phyloP scores from a whole-genome alignment of 805 yeast genomes.

The Starmerella potacharoeniae region DNA sequence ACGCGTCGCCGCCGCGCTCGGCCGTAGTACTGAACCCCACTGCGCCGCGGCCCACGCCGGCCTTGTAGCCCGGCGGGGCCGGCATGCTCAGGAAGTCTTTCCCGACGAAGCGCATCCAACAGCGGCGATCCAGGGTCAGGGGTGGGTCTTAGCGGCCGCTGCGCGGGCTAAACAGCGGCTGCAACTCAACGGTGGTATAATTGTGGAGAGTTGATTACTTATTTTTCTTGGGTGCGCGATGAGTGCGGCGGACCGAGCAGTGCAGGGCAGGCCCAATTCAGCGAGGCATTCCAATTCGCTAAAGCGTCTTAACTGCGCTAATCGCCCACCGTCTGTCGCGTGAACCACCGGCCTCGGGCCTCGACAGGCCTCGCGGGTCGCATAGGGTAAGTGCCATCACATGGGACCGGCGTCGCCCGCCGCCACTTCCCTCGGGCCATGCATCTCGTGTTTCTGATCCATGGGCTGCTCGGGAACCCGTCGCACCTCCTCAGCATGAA shows the following conservation, averaged over 20 bases:
- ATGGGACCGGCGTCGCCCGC: neutral
- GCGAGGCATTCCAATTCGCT: too few species aligned
- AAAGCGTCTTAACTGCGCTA: too few species aligned
- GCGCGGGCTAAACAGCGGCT: too few species aligned
- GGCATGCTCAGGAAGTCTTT: constrained; percentile 59
- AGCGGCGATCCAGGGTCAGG: neutral
- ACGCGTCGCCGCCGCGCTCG: constrained; percentile 1
- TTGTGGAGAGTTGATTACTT: too few species aligned
- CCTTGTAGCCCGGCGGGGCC: constrained; percentile 81
- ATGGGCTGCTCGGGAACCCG: constrained; percentile 52
- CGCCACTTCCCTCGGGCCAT: constrained; percentile 4
- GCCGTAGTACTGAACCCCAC: constrained; percentile 47
- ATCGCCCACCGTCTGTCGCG: too few species aligned
- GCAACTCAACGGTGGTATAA: too few species aligned
- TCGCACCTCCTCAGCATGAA: constrained; percentile 43
- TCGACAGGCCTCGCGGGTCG: neutral
- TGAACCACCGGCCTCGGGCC: too few species aligned
- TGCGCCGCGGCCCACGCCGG: constrained; percentile 94
- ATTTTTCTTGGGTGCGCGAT: too few species aligned
- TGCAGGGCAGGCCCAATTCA: too few species aligned
- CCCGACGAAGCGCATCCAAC: constrained; percentile 7
- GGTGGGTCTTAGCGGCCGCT: neutral
- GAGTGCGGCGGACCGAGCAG: too few species aligned
- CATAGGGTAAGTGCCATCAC: too few species aligned
- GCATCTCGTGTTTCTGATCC: constrained; percentile 22